A percentile compares a stretch with the other conserved stretches of the same genome.
Conservation (phyloP, 2,329 filamentous ascomycete species). For the Exophiala sp. region DNA sequence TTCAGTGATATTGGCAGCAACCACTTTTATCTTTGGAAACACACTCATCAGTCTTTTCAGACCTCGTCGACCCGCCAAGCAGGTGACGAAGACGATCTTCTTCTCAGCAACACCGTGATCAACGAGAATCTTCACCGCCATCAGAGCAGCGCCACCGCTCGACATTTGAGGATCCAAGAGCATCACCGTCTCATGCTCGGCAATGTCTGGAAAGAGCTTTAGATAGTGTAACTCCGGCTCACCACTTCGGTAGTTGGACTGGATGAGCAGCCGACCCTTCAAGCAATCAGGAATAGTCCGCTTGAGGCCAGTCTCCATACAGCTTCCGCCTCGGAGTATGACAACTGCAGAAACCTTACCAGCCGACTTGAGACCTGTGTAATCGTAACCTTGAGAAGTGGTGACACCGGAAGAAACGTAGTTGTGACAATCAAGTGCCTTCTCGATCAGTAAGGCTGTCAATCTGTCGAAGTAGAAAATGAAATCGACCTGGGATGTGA, state of each 20-base stretch:
- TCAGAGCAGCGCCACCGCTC: conserved; percentile 77
- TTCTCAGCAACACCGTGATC: conserved; percentile 86
- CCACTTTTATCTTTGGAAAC: conserved; percentile 81
- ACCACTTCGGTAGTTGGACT: conserved; percentile 77
- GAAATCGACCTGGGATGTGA: conserved; percentile 80
- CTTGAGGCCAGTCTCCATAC: conserved; percentile 81
- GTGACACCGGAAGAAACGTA: conserved; percentile 63
- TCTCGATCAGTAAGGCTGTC: conserved; percentile 77
- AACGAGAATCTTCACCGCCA: conserved; percentile 93
- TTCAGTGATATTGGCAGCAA: conserved; percentile 76
- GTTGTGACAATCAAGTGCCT: conserved; percentile 69
- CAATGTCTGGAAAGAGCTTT: conserved; percentile 71
- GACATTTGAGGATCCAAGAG: conserved; percentile 93
- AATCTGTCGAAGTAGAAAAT: conserved; percentile 96
- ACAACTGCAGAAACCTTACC: conserved; percentile 82
- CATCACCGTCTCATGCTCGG: conserved; percentile 73
- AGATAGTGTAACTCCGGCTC: conserved; percentile 93
- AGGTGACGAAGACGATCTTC: conserved; percentile 88
- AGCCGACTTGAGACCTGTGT: conserved; percentile 66
- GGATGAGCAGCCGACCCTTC: conserved; percentile 84
- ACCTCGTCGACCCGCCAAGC: conserved; percentile 79
- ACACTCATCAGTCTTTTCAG: conserved; percentile 82
- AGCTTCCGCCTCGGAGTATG: conserved; percentile 81
- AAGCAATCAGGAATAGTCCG: conserved; percentile 90
- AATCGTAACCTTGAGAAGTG: conserved; percentile 68